Conservation (phyloP, 441 rosid species). For the Pelargonium myrrhifolium region DNA sequence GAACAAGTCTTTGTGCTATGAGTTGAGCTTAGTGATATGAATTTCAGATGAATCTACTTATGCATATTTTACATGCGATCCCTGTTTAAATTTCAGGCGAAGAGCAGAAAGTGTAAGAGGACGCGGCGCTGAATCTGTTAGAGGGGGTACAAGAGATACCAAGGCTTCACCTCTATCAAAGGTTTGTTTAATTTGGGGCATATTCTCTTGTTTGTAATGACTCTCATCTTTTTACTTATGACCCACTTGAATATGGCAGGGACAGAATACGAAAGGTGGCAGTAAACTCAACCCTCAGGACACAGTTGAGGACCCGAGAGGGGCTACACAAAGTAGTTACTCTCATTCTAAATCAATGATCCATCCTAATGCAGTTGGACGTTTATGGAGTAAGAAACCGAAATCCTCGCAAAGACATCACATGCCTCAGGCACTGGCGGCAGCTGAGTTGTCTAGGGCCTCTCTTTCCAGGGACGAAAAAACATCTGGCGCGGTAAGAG, state of each 20-base stretch:
- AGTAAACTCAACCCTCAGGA: background rate
- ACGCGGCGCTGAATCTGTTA: conserved; percentile 55
- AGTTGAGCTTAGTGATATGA: no score
- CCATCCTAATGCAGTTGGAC: background rate
- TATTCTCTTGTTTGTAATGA: background rate
- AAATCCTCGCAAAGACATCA: background rate
- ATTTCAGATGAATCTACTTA: no score
- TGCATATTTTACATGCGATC: background rate
- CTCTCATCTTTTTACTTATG: background rate
- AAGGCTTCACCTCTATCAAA: no score
- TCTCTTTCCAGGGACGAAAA: background rate
- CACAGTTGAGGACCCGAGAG: background rate
- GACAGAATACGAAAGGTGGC: background rate
- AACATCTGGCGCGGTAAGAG: background rate
- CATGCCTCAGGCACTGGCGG: background rate
- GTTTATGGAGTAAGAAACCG: background rate
- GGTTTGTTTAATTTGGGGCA: background rate
- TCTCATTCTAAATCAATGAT: conserved; percentile 1
- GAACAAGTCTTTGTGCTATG: no score
- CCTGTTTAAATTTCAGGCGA: conserved; percentile 31
- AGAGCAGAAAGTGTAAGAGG: conserved; percentile 58
- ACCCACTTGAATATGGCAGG: background rate
- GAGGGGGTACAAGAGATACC: conserved; percentile 69
- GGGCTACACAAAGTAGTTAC: background rate
- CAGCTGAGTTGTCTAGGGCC: background rate